Evolutionary conservation across 306 rosid genomes (phyloP), one percentile per base, ranked within the genome.

Genomic region (Alnus glutinosa): DNA sequence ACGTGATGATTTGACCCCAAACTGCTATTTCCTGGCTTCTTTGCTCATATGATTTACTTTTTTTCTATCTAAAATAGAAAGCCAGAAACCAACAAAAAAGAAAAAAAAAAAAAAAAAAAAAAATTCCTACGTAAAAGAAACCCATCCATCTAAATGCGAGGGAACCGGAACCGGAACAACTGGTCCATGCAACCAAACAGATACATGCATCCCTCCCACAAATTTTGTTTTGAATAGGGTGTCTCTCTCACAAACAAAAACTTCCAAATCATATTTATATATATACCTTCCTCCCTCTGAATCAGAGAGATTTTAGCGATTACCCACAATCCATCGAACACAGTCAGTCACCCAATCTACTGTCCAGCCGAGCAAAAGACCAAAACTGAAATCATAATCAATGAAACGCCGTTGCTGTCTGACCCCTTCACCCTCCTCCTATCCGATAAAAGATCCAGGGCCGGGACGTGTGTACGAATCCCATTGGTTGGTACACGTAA

Each of bases 391-490:
- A 77, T 19, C 46, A 5, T 50, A 6, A 55, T 73, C 19, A 69
- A 62, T 19, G 18, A 78, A 88, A 86, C 68, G 80, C 80, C 88
- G 78, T 81, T 47, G 54, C 71, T 67, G 70, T 55, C 75, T 46
- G 14, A 16, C 2, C 12, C 57, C 46, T 42, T 16, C 47, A 3
- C 23, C 58, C 10, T 7, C 15, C 71, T 8, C 1, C n/a, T 61
- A 77, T 78, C 81, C 70, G 78, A 62, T 23, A n/a, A 76, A 78
- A 55, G 74, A 72, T 58, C 37, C 28, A 6, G 68, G 34, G n/a
- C 72, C 59, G 69, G 34, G n/a, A 76, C 59, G 69, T 81, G 69
- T 81, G 90, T 83, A 85, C 75, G 64, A 42, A 15, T 1, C 42
- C 57, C 0, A 83, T 70, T 89, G 88, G 86, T 1, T 18, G 8